Conservation (phyloP, 2,329 filamentous ascomycete genomes). For the Xylariaceae sp. region DNA sequence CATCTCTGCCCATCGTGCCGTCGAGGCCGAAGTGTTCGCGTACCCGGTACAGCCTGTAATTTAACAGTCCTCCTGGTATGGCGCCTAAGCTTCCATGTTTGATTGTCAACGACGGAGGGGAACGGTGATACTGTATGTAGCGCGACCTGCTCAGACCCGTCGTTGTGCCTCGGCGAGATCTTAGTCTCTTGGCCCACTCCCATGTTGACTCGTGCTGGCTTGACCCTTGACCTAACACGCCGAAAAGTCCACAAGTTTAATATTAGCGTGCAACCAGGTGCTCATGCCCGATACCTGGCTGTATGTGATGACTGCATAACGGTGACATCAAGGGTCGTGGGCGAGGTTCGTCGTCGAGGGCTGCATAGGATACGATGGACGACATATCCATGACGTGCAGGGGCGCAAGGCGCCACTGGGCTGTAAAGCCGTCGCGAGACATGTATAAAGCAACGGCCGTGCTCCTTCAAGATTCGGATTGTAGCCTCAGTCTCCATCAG, state of each 20-base stretch:
- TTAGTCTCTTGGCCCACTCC: slow-evolving; percentile 7
- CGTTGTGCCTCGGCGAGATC: slow-evolving; percentile 1
- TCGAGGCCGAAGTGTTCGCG: too few relatives aligned
- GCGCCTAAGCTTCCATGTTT: background rate
- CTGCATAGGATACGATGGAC: slow-evolving; percentile 1
- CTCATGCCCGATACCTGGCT: background rate
- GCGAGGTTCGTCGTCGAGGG: slow-evolving; percentile 1
- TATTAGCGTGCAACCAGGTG: background rate
- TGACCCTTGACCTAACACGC: slow-evolving; percentile 18
- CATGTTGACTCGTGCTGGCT: slow-evolving; percentile 8
- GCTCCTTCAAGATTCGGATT: slow-evolving; percentile 4
- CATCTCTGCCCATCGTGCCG: too few relatives aligned
- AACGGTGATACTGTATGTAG: background rate
- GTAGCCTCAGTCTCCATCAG: slow-evolving; percentile 8
- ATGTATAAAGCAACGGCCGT: slow-evolving; percentile 15
- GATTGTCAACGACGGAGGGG: background rate
- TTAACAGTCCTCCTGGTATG: too few relatives aligned
- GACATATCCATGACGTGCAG: background rate
- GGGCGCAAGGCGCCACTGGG: background rate
- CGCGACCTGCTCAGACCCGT: slow-evolving; percentile 10
- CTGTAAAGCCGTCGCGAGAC: background rate
- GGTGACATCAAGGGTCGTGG: background rate
- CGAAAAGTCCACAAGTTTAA: slow-evolving; percentile 8
- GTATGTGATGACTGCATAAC: slow-evolving; percentile 5
- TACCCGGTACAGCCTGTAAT: too few relatives aligned